Evolutionary conservation across 805 yeast species (phyloP).

Genomic region (Schwanniomyces occidentalis): DNA sequence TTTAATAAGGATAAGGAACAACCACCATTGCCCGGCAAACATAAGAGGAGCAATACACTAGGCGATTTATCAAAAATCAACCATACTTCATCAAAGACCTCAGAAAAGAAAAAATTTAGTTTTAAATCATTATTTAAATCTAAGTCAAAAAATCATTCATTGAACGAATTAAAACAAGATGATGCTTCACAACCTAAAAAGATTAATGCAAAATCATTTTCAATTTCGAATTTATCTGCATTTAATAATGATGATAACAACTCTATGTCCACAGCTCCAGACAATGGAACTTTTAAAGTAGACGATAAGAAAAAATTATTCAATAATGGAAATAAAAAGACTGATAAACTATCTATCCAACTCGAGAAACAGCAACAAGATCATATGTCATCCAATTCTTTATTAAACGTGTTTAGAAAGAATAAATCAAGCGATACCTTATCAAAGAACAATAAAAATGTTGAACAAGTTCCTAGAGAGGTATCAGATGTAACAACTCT

Average conservation of each 20-base stretch:
- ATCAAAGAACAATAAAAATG: conserved; percentile 3
- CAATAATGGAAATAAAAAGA: too few relatives aligned
- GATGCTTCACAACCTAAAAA: conserved; percentile 10
- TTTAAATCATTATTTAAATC: conserved; percentile 39
- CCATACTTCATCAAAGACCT: background rate
- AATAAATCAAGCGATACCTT: conserved; percentile 20
- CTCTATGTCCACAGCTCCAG: too few relatives aligned
- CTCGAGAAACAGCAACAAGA: too few relatives aligned
- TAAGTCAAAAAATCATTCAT: conserved; percentile 32
- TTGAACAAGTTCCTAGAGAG: conserved; percentile 1
- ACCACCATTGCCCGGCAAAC: conserved; percentile 10
- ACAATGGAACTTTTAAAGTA: too few relatives aligned
- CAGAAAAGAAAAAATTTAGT: conserved; percentile 34
- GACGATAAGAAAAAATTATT: too few relatives aligned
- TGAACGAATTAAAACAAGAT: conserved; percentile 10
- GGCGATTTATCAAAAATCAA: conserved; percentile 16
- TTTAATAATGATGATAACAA: conserved; percentile 5
- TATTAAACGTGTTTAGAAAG: conserved; percentile 23
- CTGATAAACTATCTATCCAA: too few relatives aligned
- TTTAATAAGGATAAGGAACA: conserved; percentile 11
- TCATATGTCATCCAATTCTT: conserved; percentile 6
- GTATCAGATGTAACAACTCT: background rate
- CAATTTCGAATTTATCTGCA: conserved; percentile 28
- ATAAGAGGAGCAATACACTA: conserved; percentile 10
- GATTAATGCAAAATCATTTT: conserved; percentile 26